Evolutionary conservation across 2,329 filamentous ascomycete species (phyloP), one percentile per base, ranked within the genome.

Genomic region (Dactylonectria macrodidyma): DNA sequence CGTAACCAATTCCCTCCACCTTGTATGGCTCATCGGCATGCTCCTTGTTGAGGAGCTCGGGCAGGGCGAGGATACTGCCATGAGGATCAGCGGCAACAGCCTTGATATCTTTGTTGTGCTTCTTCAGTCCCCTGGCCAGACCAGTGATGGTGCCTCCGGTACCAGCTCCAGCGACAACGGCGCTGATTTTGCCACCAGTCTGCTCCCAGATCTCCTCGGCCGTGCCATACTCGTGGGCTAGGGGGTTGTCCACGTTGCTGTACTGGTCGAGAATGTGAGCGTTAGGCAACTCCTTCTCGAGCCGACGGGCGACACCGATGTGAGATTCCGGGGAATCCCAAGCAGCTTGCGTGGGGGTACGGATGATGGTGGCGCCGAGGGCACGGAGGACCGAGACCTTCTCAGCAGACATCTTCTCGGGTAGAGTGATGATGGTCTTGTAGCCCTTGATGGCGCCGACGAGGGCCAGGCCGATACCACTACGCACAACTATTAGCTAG

Each of bases 371-470:
- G 48, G 96, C 96, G 71, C 95, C 95, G 59, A 99, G 89, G 34
- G 96, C 95, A 76, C 95, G 93, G 69, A 99, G 88, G 33, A 99
- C 96, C 2, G 95, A 93, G 46, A 99, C 96, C 84, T 99, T 99
- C 84, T 99, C 96, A 55, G 95, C 93, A 1, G 95, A 98, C 96
- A 99, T 99, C 87, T 99, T 99, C 85, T 99, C 96, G 59, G 96
- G 96, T 52, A 99, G 90, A 11, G 96, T 99, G 81, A 99, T 99
- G 83, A 99, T 98, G 47, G 95, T 97, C 83, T 95, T 95, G 88
- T 98, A 99, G 73, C 95, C 95, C 86, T 98, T 98, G 78, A 99
- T 93, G 16, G 96, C 96, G 65, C 90, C 95, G 19, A 98, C 95
- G 38, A 99, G 90, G 33, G 96, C 96, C 47, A 99, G 88, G 24